These are phyloP conservation scores for Phytopythium aichiense DNA, from an alignment of 352 stramenopile species.

Conservation along the genomic window DNA sequence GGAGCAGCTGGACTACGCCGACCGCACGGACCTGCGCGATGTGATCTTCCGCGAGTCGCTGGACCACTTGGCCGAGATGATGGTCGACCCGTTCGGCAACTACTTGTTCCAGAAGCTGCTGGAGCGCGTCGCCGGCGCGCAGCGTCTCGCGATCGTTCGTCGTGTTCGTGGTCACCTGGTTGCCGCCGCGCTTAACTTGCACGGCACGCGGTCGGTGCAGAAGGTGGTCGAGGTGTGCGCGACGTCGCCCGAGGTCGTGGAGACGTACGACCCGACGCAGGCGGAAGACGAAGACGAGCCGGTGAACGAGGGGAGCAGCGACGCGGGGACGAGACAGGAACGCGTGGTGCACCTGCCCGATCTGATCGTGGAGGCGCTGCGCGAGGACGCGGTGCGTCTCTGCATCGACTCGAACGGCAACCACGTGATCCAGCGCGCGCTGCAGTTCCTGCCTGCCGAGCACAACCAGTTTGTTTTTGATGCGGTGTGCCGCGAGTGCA, in stretches of 20 bases:
- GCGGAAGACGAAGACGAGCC: slow-evolving; percentile 34
- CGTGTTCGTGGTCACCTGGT: slow-evolving; percentile 93
- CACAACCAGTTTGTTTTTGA: slow-evolving; percentile 98
- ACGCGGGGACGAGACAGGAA: slow-evolving; percentile 23
- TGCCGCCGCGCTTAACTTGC: slow-evolving; percentile 95
- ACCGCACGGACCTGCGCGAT: slow-evolving; percentile 87
- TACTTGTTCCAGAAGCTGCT: slow-evolving; percentile 99
- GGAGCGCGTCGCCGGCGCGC: slow-evolving; percentile 89
- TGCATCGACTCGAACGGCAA: slow-evolving; percentile 98
- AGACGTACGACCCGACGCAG: slow-evolving; percentile 40
- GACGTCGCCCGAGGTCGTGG: slow-evolving; percentile 63
- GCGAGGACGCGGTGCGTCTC: slow-evolving; percentile 91
- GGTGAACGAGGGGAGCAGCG: slow-evolving; percentile 12
- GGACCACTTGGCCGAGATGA: slow-evolving; percentile 95
- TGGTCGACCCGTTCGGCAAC: slow-evolving; percentile 99
- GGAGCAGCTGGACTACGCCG: slow-evolving; percentile 94
- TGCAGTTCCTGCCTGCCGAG: slow-evolving; percentile 93
- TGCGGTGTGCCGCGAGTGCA: slow-evolving; percentile 93
- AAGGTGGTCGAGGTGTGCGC: slow-evolving; percentile 97
- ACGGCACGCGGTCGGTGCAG: slow-evolving; percentile 97
- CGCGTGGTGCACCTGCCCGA: slow-evolving; percentile 63
- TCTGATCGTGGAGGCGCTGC: slow-evolving; percentile 93
- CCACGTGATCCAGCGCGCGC: slow-evolving; percentile 96
- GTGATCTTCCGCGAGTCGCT: slow-evolving; percentile 97
- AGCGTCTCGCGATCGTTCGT: slow-evolving; percentile 91